These are phyloP conservation scores for Pseudohyphozyma bogoriensis DNA, from an alignment of 768 basidiomycete genomes.

Conservation along the genomic window DNA sequence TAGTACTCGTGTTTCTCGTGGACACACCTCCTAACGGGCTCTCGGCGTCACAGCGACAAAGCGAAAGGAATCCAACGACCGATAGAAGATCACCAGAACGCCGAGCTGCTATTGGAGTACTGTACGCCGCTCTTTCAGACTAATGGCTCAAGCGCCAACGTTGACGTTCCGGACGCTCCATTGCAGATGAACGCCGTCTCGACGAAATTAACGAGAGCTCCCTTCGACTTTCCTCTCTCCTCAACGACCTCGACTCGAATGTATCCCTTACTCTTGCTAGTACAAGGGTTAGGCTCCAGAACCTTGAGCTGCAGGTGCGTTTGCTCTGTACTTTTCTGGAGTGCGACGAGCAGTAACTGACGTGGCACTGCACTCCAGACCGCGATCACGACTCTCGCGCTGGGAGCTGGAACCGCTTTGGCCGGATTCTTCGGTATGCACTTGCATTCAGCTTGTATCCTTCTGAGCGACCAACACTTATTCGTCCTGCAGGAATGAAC, in stretches of 20 bases:
- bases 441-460: background rate
- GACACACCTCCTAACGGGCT: too few species aligned
- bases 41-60: slow-evolving; percentile 8
- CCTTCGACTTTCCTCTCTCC: slow-evolving; percentile 6
- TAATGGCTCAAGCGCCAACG: background rate
- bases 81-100: slow-evolving; percentile 8
- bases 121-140: slow-evolving; percentile 3
- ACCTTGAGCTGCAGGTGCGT: slow-evolving; percentile 22
- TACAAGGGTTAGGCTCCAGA: slow-evolving; percentile 16
- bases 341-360: too few species aligned
- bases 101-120: slow-evolving; percentile 23
- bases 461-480: too few species aligned
- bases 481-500: slow-evolving; percentile 14
- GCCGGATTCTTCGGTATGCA: slow-evolving; percentile 18
- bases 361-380: slow-evolving; percentile 3
- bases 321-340: background rate
- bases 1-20: too few species aligned
- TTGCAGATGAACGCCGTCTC: slow-evolving; percentile 20
- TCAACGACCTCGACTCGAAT: slow-evolving; percentile 22
- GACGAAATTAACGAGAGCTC: slow-evolving; percentile 22
- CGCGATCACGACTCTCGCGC: slow-evolving; percentile 20
- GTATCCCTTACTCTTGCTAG: slow-evolving; percentile 14
- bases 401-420: slow-evolving; percentile 18
- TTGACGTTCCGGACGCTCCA: background rate
- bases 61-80: background rate